Evolutionary conservation across 345 rosid genomes (phyloP).

Genomic region (Acer negundo): DNA sequence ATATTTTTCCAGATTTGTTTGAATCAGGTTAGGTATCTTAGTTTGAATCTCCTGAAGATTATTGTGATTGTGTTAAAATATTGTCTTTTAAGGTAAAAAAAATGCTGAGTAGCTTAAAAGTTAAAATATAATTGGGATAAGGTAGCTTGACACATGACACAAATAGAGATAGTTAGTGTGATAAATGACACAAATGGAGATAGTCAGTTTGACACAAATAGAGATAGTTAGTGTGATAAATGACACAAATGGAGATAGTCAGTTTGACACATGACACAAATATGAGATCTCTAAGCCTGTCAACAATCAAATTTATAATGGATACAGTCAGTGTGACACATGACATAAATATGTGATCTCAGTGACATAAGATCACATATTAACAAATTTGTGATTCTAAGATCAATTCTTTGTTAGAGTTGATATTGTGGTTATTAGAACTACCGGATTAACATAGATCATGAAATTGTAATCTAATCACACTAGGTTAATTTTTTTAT

Average conservation of each 20-base stretch:
- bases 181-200: no score
- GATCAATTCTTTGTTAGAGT: neutral
- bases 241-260: no score
- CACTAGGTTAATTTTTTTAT: neutral
- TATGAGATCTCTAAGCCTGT: no score
- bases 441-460: neutral
- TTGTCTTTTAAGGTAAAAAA: neutral
- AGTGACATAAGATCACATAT: no score
- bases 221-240: no score
- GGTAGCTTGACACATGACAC: neutral
- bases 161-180: no score
- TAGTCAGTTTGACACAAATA: no score
- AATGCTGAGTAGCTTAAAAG: neutral
- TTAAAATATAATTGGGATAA: neutral
- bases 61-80: neutral
- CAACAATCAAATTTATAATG: no score
- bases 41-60: slow-evolving; percentile 8
- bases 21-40: slow-evolving; percentile 9
- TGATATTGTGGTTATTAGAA: neutral
- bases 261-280: no score
- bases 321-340: no score
- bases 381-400: neutral
- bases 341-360: no score
- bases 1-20: no score
- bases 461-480: neutral